Evolutionary conservation across 2,329 filamentous ascomycete genomes (phyloP), one percentile per base, ranked within the genome.

Genomic region (Colletotrichum acutatum): DNA sequence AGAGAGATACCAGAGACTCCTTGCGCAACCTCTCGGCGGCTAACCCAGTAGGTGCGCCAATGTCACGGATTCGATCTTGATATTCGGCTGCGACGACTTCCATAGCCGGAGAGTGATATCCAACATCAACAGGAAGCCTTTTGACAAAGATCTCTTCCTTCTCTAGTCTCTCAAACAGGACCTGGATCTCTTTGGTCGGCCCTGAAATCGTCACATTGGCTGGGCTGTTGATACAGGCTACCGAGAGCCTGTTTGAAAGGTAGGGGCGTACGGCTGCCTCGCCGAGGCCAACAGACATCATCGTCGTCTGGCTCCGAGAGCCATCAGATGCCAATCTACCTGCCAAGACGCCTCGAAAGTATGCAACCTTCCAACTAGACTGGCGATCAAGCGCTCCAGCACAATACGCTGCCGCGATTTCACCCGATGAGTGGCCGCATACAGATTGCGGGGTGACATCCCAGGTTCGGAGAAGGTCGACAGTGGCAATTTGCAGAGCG

Each of bases 41-140:
- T 46, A 4, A 19, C 3, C 16, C 19, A n/a, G 19, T 46, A 46
- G 42, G 42, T 46, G 42, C 16, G 16, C 42, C 42, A n/a, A 46
- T 46, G 7, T n/a, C 42, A 16, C 42, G 16, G 19, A 46, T 46
- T n/a, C 42, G 42, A 46, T n/a, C 42, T 8, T 56, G 65, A 68
- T 86, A 86, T 22, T 81, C 80, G 0, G 79, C 74, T 28, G 80
- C 80, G 4, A 85, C 78, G 0, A 79, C 73, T 22, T 77, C 76
- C 85, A 87, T 87, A 22, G 86, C 82, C 1, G 78, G 79, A 0
- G 85, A 86, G 71, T 87, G 85, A 58, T 87, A 87, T 1, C 84
- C 84, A 2, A 80, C 78, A 4, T 79, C 76, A n/a, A 86, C 82
- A 1, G 79, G 72, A 6, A 86, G 78, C 2, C 81, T 69, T 5